phyloP scores from a whole-genome alignment of 129 eudicot species.

The Flaveria sonorensis region DNA sequence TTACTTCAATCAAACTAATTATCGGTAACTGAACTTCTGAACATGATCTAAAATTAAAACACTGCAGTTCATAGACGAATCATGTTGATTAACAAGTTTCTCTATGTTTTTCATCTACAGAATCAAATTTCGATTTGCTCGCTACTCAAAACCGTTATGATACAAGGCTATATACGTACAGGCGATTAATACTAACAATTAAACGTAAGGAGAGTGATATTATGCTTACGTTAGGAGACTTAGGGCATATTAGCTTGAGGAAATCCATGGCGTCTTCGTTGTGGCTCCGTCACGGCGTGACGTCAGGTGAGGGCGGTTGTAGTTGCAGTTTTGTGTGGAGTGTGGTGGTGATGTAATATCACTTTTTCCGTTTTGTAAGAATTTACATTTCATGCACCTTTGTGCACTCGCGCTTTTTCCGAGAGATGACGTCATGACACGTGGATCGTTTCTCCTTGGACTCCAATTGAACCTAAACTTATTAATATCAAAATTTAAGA shows the following conservation, averaged over 20 bases:
- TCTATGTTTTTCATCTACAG: background rate
- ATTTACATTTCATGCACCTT: slow-evolving; percentile 38
- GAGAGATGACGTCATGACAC: slow-evolving; percentile 30
- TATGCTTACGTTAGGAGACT: slow-evolving; percentile 62
- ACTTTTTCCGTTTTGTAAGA: background rate
- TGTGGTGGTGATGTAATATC: slow-evolving; percentile 10
- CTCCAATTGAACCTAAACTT: too few species aligned
- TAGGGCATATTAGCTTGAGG: slow-evolving; percentile 58
- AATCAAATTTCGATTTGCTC: background rate
- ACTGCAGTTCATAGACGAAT: slow-evolving; percentile 12
- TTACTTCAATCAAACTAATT: background rate
- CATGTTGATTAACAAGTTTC: background rate
- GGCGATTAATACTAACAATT: background rate
- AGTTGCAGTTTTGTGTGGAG: slow-evolving; percentile 14
- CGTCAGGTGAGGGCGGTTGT: slow-evolving; percentile 7
- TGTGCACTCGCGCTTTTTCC: slow-evolving; percentile 33
- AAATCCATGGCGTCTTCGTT: slow-evolving; percentile 42
- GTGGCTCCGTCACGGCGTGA: slow-evolving; percentile 18
- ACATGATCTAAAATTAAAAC: background rate
- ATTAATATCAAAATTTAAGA: too few species aligned
- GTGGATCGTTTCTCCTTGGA: slow-evolving; percentile 5
- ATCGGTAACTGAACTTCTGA: background rate
- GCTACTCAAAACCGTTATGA: slow-evolving; percentile 9
- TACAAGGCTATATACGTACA: background rate
- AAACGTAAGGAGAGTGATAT: slow-evolving; percentile 17